Percentiles rank a stretch among this genome's conserved stretches.
Evolutionary conservation across 805 yeast genomes (phyloP).

Genomic region (Lachancea waltii): DNA sequence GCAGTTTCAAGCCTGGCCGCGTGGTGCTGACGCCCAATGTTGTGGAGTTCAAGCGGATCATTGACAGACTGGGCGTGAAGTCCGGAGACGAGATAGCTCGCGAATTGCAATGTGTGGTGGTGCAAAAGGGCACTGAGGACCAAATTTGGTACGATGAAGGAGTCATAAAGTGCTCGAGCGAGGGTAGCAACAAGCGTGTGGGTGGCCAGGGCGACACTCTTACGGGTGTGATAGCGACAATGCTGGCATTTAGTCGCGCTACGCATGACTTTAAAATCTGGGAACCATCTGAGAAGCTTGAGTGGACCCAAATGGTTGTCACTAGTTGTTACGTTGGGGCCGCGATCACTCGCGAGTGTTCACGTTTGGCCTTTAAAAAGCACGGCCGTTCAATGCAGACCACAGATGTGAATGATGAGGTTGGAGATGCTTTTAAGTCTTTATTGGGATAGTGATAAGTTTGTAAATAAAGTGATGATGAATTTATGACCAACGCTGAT

Average conservation of each 20-base stretch:
- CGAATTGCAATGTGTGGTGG: slow-evolving; percentile 24
- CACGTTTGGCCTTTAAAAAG: slow-evolving; percentile 54
- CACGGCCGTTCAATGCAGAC: slow-evolving; percentile 81
- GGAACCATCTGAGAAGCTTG: slow-evolving; percentile 39
- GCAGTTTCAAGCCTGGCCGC: slow-evolving; percentile 44
- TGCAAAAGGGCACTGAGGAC: slow-evolving; percentile 71
- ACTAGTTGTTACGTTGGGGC: slow-evolving; percentile 71
- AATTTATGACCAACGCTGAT: not conserved
- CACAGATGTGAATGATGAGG: slow-evolving; percentile 63
- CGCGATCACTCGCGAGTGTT: slow-evolving; percentile 57
- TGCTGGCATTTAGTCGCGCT: slow-evolving; percentile 72
- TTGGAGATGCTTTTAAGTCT: slow-evolving; percentile 51
- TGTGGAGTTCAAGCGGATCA: slow-evolving; percentile 70
- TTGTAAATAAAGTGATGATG: not conserved
- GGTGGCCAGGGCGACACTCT: slow-evolving; percentile 98
- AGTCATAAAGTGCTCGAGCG: slow-evolving; percentile 37
- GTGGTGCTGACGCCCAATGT: slow-evolving; percentile 87
- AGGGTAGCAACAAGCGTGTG: slow-evolving; percentile 73
- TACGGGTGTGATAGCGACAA: slow-evolving; percentile 77
- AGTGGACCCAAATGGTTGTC: slow-evolving; percentile 33
- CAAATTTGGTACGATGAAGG: slow-evolving; percentile 38
- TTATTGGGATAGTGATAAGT: not conserved
- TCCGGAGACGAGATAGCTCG: slow-evolving; percentile 24
- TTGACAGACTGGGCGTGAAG: slow-evolving; percentile 40
- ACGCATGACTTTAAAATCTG: slow-evolving; percentile 54